A percentile compares a stretch with the other conserved stretches of the same genome.
Conservation (phyloP, 768 basidiomycete species). For the Lactarius sp. region DNA sequence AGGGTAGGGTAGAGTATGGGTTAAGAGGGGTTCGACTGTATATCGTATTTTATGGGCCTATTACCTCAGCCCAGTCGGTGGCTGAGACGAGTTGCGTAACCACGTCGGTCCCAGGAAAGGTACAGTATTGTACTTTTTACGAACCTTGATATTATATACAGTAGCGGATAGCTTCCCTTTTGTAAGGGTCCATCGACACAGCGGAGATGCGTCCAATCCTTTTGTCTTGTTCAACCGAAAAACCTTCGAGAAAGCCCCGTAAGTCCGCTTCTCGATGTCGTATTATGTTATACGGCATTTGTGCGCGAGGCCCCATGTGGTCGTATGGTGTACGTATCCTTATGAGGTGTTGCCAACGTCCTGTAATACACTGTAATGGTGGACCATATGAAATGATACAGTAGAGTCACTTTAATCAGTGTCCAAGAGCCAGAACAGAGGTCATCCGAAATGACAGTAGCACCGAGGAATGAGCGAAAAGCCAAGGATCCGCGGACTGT, state of each 20-base stretch:
- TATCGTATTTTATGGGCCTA: too few species aligned
- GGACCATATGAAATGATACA: not conserved
- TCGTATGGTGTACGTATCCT: not conserved
- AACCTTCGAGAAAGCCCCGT: not conserved
- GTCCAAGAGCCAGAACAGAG: not conserved
- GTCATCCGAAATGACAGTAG: not conserved
- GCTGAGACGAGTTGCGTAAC: not conserved
- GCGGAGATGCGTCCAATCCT: not conserved
- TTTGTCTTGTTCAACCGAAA: not conserved
- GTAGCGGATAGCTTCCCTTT: not conserved
- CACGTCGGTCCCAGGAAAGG: not conserved
- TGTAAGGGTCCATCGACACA: not conserved
- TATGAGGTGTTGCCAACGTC: not conserved
- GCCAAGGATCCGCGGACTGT: not conserved
- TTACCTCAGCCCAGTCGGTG: not conserved
- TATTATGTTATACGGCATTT: not conserved
- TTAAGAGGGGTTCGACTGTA: too few species aligned
- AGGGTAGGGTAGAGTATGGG: too few species aligned
- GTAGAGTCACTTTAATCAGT: not conserved
- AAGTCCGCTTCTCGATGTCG: not conserved
- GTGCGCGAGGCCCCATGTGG: not conserved
- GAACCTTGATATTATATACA: not conserved
- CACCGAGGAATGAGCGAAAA: not conserved
- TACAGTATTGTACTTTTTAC: not conserved
- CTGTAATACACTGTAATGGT: not conserved